phyloP scores from a whole-genome alignment of 1,139 yeast species.

The Candida sp. region DNA sequence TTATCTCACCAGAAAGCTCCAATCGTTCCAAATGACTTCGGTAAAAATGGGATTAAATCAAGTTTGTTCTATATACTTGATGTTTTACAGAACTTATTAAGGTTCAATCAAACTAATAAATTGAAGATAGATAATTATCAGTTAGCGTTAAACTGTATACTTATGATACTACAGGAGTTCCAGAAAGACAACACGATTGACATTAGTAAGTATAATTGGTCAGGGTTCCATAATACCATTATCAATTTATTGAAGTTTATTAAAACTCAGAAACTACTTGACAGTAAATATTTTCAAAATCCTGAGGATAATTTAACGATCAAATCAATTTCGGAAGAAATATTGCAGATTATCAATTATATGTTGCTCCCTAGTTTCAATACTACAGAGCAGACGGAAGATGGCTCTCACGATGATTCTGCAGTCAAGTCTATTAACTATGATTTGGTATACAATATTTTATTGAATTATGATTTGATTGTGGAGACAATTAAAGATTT shows the following conservation, averaged over 20 bases:
- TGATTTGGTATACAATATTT: constrained; percentile 27
- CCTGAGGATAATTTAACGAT: constrained; percentile 10
- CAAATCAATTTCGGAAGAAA: constrained; percentile 21
- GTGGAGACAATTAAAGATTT: constrained; percentile 15
- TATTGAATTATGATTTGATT: constrained; percentile 26
- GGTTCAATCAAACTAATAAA: constrained; percentile 38
- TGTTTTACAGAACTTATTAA: constrained; percentile 28
- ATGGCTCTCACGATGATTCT: constrained; percentile 5
- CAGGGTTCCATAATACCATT: constrained; percentile 24
- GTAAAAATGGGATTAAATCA: constrained; percentile 23
- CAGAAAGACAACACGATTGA: constrained; percentile 6
- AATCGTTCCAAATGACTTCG: constrained; percentile 24
- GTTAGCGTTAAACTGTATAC: constrained; percentile 20
- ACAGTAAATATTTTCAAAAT: constrained; percentile 15
- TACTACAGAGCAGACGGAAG: constrained; percentile 11
- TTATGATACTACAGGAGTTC: constrained; percentile 15
- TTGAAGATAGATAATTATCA: constrained; percentile 28
- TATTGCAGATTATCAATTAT: constrained; percentile 20
- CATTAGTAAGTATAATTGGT: constrained; percentile 23
- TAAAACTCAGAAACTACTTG: constrained; percentile 14
- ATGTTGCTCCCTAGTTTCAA: constrained; percentile 14
- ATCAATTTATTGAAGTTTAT: constrained; percentile 25
- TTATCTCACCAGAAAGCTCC: constrained; percentile 40
- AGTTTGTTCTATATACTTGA: constrained; percentile 36
- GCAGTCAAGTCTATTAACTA: constrained; percentile 16